These are phyloP conservation scores for Hymenoscyphus occultus DNA, from an alignment of 2,329 filamentous ascomycete genomes.

Conservation along the genomic window DNA sequence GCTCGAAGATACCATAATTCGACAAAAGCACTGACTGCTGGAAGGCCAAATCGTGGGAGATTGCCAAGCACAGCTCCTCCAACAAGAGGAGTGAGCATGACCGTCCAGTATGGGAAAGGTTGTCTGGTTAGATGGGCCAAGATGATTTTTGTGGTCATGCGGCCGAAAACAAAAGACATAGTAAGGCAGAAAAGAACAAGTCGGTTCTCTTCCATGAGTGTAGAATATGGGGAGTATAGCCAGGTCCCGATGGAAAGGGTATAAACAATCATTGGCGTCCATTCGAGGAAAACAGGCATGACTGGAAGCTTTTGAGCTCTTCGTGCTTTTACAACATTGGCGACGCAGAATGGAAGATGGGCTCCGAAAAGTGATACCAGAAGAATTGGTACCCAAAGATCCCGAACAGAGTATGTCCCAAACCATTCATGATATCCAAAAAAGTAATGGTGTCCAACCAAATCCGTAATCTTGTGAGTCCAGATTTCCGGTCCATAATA, in stretches of 20 bases:
- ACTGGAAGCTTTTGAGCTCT: constrained; percentile 69
- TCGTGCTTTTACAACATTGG: constrained; percentile 79
- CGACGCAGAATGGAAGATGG: constrained; percentile 85
- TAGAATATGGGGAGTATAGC: constrained; percentile 87
- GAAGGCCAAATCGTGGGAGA: constrained; percentile 71
- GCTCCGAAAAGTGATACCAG: constrained; percentile 61
- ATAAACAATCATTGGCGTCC: constrained; percentile 86
- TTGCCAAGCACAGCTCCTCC: constrained; percentile 82
- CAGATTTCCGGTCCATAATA: constrained; percentile 87
- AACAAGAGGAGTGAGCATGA: constrained; percentile 82
- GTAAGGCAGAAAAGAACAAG: constrained; percentile 89
- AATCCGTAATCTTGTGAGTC: constrained; percentile 68
- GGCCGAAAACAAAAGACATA: constrained; percentile 94
- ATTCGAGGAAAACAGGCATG: constrained; percentile 83
- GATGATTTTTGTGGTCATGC: constrained; percentile 99
- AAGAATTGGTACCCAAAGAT: constrained; percentile 81
- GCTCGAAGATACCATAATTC: constrained; percentile 81
- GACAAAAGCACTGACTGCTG: constrained; percentile 58
- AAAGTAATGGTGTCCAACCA: constrained; percentile 58
- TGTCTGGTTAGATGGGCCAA: constrained; percentile 90
- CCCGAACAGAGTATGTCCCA: constrained; percentile 71
- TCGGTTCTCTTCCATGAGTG: constrained; percentile 77
- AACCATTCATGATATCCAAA: constrained; percentile 56
- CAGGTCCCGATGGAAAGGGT: constrained; percentile 72
- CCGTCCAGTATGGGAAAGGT: constrained; percentile 95